Evolutionary conservation across 805 yeast species (phyloP).

Genomic region (Isabelozyma gotoi): DNA sequence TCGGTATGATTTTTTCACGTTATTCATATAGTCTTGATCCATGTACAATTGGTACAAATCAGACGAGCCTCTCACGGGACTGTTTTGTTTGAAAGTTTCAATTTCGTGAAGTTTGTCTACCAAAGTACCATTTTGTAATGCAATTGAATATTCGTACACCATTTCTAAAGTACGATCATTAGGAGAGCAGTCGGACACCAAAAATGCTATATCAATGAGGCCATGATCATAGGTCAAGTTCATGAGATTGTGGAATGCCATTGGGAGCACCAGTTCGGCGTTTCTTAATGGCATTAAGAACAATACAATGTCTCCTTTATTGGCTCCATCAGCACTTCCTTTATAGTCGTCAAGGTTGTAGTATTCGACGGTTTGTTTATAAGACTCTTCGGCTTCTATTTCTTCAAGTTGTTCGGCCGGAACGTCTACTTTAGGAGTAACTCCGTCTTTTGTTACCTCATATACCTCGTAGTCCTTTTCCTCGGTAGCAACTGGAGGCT

Average conservation of each 20-base stretch:
- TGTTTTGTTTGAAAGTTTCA: constrained; percentile 29
- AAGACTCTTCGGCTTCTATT: constrained; percentile 30
- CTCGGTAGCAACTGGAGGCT: no score
- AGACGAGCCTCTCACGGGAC: constrained; percentile 50
- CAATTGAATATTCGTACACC: constrained; percentile 61
- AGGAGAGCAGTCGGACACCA: constrained; percentile 78
- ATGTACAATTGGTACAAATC: constrained; percentile 70
- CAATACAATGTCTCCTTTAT: constrained; percentile 60
- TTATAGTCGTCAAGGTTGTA: constrained; percentile 61
- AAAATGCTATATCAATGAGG: constrained; percentile 74
- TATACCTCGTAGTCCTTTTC: constrained; percentile 19
- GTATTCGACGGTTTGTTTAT: constrained; percentile 51
- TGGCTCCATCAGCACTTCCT: constrained; percentile 52
- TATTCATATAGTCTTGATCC: constrained; percentile 60
- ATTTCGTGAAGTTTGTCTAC: constrained; percentile 46
- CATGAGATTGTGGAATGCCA: constrained; percentile 84
- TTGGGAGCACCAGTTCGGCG: constrained; percentile 72
- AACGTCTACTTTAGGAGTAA: constrained; percentile 3
- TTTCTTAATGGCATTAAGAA: constrained; percentile 76
- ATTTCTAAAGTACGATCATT: constrained; percentile 65
- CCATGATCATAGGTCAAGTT: constrained; percentile 82
- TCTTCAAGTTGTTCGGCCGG: constrained; percentile 6
- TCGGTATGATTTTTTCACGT: constrained; percentile 56
- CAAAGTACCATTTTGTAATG: constrained; percentile 70
- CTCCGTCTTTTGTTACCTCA: constrained; percentile 32